Evolutionary conservation across 2,329 filamentous ascomycete species (phyloP).

Genomic region (Hysterium pulicare): DNA sequence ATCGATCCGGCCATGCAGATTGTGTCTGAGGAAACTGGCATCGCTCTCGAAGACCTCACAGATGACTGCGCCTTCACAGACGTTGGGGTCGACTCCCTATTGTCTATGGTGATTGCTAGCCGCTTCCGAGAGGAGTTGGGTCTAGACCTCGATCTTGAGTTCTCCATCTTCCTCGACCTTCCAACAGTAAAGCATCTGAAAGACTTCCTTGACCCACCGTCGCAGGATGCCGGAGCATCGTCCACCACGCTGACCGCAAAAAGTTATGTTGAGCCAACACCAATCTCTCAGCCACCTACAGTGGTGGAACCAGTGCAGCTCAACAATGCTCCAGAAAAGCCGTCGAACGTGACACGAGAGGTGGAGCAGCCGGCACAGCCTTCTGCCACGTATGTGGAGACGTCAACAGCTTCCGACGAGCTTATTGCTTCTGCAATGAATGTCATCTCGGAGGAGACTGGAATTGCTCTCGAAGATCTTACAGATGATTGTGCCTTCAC

Average conservation of each 20-base stretch:
- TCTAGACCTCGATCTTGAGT: conserved; percentile 17
- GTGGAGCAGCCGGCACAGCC: no score
- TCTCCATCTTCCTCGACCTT: conserved; percentile 51
- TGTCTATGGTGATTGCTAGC: conserved; percentile 22
- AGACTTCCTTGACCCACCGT: conserved; percentile 48
- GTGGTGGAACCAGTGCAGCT: no score
- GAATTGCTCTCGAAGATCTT: conserved; percentile 21
- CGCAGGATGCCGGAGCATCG: no score
- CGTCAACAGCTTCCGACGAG: not conserved
- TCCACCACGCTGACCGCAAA: no score
- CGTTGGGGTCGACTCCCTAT: conserved; percentile 28
- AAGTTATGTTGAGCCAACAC: no score
- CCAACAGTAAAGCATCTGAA: conserved; percentile 56
- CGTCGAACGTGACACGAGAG: no score
- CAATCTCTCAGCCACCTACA: no score
- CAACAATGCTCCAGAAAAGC: no score
- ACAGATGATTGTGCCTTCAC: conserved; percentile 21
- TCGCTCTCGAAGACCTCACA: conserved; percentile 22
- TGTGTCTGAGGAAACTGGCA: conserved; percentile 27
- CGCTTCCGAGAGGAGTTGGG: conserved; percentile 24
- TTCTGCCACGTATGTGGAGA: no score
- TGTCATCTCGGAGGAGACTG: conserved; percentile 25
- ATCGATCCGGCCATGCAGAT: not conserved
- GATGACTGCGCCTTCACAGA: conserved; percentile 23
- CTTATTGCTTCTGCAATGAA: not conserved